phyloP scores from a whole-genome alignment of 441 rosid genomes.

The Pelargonium australe region DNA sequence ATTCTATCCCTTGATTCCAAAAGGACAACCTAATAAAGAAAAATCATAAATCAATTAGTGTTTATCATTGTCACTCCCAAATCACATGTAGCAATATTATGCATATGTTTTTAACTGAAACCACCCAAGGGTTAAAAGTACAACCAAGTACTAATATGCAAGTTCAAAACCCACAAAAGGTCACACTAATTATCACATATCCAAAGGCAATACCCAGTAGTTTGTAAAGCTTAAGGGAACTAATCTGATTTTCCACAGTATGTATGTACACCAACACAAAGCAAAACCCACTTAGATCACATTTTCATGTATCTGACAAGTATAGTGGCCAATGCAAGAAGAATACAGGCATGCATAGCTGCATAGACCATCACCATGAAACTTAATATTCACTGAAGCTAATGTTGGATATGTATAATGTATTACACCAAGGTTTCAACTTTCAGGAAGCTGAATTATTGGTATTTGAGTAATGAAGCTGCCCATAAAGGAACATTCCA shows the following conservation, averaged over 20 bases:
- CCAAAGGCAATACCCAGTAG: no score
- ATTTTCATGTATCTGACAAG: neutral
- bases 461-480: neutral
- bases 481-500: neutral
- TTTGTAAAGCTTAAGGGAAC: neutral
- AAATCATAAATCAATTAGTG: neutral
- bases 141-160: neutral
- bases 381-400: neutral
- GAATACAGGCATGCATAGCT: neutral
- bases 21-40: constrained; percentile 53
- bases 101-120: neutral
- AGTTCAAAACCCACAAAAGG: neutral
- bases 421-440: no score
- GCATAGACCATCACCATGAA: neutral
- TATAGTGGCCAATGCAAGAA: neutral
- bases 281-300: neutral
- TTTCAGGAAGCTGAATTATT: no score
- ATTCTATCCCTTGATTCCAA: constrained; percentile 85
- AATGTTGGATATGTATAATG: no score
- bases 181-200: no score
- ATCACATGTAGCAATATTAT: no score
- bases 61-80: neutral
- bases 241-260: neutral
- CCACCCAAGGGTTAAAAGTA: neutral
- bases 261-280: neutral